Base-by-base conservation (phyloP, 2,329 filamentous ascomycete genomes). In the Emergomyces orientalis region DNA sequence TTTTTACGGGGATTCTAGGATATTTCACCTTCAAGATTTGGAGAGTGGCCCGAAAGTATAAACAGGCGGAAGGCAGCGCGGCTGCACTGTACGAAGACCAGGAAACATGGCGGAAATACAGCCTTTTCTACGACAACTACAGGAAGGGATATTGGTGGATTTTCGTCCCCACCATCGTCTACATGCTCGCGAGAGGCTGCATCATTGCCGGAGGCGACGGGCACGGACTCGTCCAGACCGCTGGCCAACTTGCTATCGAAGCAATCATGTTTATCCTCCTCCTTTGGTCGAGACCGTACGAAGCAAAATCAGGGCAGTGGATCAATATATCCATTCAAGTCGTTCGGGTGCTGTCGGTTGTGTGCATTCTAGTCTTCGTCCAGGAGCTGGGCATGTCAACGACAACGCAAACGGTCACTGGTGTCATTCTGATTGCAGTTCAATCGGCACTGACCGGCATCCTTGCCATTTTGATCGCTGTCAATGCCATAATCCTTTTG, bases 81-180 rank as follows among this genome's bases (percentile, higher is more conserved):
- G 81, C 82, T 19, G 84, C 80, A 14, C 82, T 99, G 9, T 97
- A 91, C 75, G 89, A 97, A 64, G 84, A 97, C 77, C 95, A 94
- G 80, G 84, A 88, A 63, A 87, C 88, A 49, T 97, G 94, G 92
- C 83, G 90, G 74, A 96, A 94, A 79, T 99, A 99, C 82, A 94
- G 90, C 71, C 82, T 97, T 65, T 97, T 99, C 79, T 99, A 99
- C 80, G 94, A 97, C 71, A 88, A 88, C 69, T 97, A 96, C 82
- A 91, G 91, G 79, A 91, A 89, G 76, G 86, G 87, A 69, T 96
- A 93, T 80, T 99, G 94, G 94, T 97, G 93, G 93, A 78, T 97
- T 30, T 97, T 99, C 73, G 83, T 97, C 17, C 94, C 94, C 0
- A 81, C 84, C 65, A 96, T 97, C 71, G 65, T 91, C 66, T 97